These are phyloP conservation scores for Xylaria nigripes DNA, from an alignment of 495 filamentous ascomycete species.

Conservation along the genomic window DNA sequence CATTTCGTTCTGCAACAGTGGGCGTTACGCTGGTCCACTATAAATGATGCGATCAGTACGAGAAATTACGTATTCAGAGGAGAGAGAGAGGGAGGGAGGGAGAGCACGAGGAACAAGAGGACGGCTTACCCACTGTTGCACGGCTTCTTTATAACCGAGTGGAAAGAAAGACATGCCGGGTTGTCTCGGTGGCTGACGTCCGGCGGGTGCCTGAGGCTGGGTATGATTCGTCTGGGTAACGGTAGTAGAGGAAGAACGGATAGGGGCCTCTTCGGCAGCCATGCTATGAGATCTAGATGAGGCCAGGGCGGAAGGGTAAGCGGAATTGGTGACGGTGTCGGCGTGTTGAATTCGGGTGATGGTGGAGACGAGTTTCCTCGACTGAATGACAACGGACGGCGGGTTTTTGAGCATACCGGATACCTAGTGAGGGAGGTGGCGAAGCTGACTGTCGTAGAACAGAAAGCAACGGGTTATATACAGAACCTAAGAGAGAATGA, in stretches of 20 bases:
- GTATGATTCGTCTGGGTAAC: not conserved
- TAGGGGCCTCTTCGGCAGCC: slow-evolving; percentile 6
- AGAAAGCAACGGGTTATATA: slow-evolving; percentile 13
- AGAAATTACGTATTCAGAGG: not conserved
- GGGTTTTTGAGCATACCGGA: slow-evolving; percentile 29
- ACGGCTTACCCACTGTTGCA: slow-evolving; percentile 77
- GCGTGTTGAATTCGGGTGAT: slow-evolving; percentile 18
- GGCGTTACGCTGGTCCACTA: slow-evolving; percentile 80
- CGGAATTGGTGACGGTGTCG: slow-evolving; percentile 1
- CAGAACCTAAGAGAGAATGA: slow-evolving; percentile 6
- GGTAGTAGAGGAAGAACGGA: not conserved
- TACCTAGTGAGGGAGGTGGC: slow-evolving; percentile 14
- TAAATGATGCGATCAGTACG: slow-evolving; percentile 8
- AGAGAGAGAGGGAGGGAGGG: not conserved
- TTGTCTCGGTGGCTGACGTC: slow-evolving; percentile 8
- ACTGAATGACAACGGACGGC: slow-evolving; percentile 19
- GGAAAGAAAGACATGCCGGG: slow-evolving; percentile 54
- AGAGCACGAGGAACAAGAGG: not conserved
- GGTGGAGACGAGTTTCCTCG: slow-evolving; percentile 23
- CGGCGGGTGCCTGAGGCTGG: slow-evolving; percentile 11
- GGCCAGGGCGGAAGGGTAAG: not conserved
- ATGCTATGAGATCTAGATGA: slow-evolving; percentile 7
- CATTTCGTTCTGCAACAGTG: slow-evolving; percentile 79
- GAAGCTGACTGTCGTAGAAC: slow-evolving; percentile 12
- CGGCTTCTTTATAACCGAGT: slow-evolving; percentile 82